Conservation (phyloP, 2,329 filamentous ascomycete genomes). For the Aureobasidium sp. region DNA sequence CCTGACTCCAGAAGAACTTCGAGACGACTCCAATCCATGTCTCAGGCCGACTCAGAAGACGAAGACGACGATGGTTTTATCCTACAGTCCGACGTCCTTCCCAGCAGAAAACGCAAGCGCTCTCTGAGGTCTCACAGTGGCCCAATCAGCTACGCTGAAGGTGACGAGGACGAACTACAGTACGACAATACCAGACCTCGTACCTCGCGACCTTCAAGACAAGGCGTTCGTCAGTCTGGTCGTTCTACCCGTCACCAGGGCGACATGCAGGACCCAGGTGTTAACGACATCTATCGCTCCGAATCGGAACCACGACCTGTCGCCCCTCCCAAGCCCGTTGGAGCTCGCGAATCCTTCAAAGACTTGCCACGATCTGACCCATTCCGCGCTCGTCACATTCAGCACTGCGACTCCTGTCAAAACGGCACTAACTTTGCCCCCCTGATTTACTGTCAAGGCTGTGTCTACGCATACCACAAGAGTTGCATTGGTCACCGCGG, state of each 20-base stretch:
- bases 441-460: conserved; percentile 85
- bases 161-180: conserved; percentile 15
- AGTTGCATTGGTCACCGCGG: conserved; percentile 68
- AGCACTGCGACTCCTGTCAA: conserved; percentile 65
- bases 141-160: conserved; percentile 6
- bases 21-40: not conserved
- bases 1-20: conserved; percentile 14
- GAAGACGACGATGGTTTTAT: conserved; percentile 13
- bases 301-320: conserved; percentile 32
- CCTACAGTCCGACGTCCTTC: conserved; percentile 35
- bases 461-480: conserved; percentile 75
- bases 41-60: conserved; percentile 15
- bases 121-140: conserved; percentile 9
- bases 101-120: conserved; percentile 32
- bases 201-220: not conserved
- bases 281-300: conserved; percentile 49
- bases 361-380: conserved; percentile 50
- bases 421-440: conserved; percentile 53
- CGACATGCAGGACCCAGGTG: conserved; percentile 46
- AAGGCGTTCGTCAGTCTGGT: conserved; percentile 35
- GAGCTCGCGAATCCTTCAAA: conserved; percentile 64
- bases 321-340: conserved; percentile 47
- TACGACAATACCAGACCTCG: conserved; percentile 14
- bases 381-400: conserved; percentile 63
- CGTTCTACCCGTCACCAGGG: conserved; percentile 38